These are phyloP conservation scores for Pisolithus thermaeus DNA, from an alignment of 1,284 basidiomycete species.

Conservation along the genomic window DNA sequence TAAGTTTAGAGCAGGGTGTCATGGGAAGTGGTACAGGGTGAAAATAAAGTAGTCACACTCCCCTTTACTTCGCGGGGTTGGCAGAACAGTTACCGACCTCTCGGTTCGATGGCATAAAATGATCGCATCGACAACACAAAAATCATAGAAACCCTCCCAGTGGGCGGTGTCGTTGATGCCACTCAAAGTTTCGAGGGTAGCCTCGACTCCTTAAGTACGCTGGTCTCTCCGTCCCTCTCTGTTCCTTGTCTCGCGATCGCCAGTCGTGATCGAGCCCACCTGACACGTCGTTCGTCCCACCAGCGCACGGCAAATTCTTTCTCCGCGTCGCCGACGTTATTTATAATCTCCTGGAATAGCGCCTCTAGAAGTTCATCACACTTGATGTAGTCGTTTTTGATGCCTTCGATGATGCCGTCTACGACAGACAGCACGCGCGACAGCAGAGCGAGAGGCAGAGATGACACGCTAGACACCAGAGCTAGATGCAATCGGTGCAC, in stretches of 20 bases:
- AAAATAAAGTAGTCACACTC: too few species aligned
- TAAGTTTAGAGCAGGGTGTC: too few species aligned
- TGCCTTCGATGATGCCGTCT: constrained; percentile 30
- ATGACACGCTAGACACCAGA: constrained; percentile 54
- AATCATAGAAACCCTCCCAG: too few species aligned
- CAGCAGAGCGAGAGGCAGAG: constrained; percentile 50
- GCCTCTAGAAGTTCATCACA: constrained; percentile 48
- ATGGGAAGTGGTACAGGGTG: too few species aligned
- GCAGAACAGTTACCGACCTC: too few species aligned
- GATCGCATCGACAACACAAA: too few species aligned
- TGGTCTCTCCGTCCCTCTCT: background rate
- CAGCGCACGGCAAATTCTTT: constrained; percentile 58
- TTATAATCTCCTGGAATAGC: constrained; percentile 54
- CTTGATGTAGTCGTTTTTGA: constrained; percentile 5
- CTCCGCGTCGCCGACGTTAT: constrained; percentile 59
- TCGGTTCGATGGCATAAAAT: too few species aligned
- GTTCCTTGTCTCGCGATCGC: background rate
- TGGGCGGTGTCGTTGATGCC: background rate
- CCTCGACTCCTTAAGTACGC: background rate
- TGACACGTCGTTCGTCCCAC: constrained; percentile 49
- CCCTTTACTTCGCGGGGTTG: too few species aligned
- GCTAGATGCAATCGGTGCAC: constrained; percentile 51
- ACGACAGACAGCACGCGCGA: constrained; percentile 47
- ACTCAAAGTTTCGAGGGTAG: background rate
- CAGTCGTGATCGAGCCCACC: constrained; percentile 14